These are phyloP conservation scores for Trichocladium antarcticum DNA, from an alignment of 495 filamentous ascomycete genomes.

Conservation along the genomic window DNA sequence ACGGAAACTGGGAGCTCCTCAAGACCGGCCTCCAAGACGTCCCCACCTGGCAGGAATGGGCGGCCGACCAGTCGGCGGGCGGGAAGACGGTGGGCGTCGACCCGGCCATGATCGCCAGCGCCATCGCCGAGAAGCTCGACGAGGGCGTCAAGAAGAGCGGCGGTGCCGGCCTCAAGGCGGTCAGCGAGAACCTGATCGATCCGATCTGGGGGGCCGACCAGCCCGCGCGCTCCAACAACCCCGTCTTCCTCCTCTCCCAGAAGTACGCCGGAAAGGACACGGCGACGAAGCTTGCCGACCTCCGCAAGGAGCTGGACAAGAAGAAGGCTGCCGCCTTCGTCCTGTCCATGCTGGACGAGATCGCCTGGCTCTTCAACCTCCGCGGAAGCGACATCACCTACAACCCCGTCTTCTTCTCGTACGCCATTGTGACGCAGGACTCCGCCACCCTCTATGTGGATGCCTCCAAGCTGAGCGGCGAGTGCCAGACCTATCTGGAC, in stretches of 20 bases:
- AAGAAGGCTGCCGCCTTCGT: slow-evolving; percentile 83
- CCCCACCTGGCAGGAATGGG: slow-evolving; percentile 98
- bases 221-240: slow-evolving; percentile 65
- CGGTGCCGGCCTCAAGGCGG: slow-evolving; percentile 58
- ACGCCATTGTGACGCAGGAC: slow-evolving; percentile 75
- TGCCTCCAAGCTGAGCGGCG: slow-evolving; percentile 58
- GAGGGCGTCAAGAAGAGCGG: slow-evolving; percentile 84
- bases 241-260: slow-evolving; percentile 54
- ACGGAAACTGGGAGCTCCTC: slow-evolving; percentile 80
- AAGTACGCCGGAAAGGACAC: slow-evolving; percentile 77
- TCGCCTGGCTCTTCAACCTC: slow-evolving; percentile 96
- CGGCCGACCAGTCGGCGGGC: slow-evolving; percentile 68
- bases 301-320: slow-evolving; percentile 85
- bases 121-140: slow-evolving; percentile 74
- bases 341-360: slow-evolving; percentile 92
- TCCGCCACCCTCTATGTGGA: slow-evolving; percentile 79
- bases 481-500: slow-evolving; percentile 59
- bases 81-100: slow-evolving; percentile 88
- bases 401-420: slow-evolving; percentile 98
- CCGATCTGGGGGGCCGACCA: slow-evolving; percentile 67
- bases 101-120: slow-evolving; percentile 72
- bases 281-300: slow-evolving; percentile 70
- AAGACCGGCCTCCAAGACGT: slow-evolving; percentile 91
- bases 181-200: slow-evolving; percentile 79
- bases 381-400: slow-evolving; percentile 95